Evolutionary conservation across 2,329 filamentous ascomycete genomes (phyloP).

Genomic region (Nannizziopsis barbatae): DNA sequence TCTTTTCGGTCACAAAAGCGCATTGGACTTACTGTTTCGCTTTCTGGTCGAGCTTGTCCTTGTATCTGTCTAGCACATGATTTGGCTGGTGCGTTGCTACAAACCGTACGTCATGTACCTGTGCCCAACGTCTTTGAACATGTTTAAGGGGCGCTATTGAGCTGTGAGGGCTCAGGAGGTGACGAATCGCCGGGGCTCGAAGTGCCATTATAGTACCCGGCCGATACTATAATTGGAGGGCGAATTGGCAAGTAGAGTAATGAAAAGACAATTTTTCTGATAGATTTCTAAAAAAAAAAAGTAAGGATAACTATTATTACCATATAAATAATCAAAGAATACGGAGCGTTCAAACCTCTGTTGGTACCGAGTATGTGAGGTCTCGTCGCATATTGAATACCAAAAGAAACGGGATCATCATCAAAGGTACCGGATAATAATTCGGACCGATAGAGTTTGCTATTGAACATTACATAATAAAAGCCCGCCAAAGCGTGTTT

Average conservation of each 20-base stretch:
- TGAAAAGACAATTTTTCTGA: no score
- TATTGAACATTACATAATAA: not conserved
- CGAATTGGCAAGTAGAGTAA: no score
- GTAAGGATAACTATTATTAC: no score
- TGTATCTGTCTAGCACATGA: conserved; percentile 71
- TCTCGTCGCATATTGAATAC: no score
- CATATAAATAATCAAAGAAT: no score
- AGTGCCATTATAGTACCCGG: conserved; percentile 1
- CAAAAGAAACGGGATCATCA: no score
- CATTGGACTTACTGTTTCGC: conserved; percentile 49
- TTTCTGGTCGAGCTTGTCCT: conserved; percentile 70
- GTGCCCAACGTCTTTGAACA: conserved; percentile 70
- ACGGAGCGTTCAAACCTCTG: no score
- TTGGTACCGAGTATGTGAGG: no score
- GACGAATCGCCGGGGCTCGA: conserved; percentile 10
- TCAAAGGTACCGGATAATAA: no score
- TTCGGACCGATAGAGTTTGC: no score
- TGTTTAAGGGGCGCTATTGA: conserved; percentile 5
- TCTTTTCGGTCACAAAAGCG: not conserved
- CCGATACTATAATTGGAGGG: no score
- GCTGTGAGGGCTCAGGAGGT: conserved; percentile 7
- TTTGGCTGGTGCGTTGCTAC: conserved; percentile 62
- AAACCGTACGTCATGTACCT: conserved; percentile 85
- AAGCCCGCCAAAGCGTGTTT: not conserved
- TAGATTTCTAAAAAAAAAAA: no score